A percentile compares a stretch with the other conserved stretches of the same genome.
Conservation (phyloP, 306 rosid genomes). For the Begonia peltatifolia region DNA sequence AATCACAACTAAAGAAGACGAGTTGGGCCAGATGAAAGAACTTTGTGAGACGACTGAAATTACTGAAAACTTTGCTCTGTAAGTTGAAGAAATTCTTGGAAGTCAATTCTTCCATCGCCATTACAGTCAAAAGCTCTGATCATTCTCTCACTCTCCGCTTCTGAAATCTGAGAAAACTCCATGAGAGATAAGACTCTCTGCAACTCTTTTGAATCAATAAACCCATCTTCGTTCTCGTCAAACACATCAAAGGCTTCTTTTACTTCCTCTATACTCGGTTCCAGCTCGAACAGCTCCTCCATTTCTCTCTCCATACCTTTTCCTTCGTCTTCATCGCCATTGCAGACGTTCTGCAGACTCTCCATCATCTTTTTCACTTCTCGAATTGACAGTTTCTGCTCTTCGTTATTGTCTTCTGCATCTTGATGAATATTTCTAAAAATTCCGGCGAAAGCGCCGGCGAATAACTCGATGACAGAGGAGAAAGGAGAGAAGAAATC, state of each 20-base stretch:
- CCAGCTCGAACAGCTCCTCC: slow-evolving; percentile 21
- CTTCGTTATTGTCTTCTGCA: neutral
- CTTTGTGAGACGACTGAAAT: neutral
- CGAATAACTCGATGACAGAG: slow-evolving; percentile 1
- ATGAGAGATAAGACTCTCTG: slow-evolving; percentile 16
- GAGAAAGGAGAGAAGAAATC: slow-evolving; percentile 7
- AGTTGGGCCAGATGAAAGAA: neutral
- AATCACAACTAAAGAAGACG: no score
- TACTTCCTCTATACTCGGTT: slow-evolving; percentile 26
- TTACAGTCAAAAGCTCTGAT: slow-evolving; percentile 21
- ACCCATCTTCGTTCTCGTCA: slow-evolving; percentile 37
- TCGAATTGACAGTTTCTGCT: slow-evolving; percentile 7
- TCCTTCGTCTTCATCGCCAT: neutral
- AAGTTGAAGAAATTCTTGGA: slow-evolving; percentile 28
- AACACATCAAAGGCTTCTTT: slow-evolving; percentile 32
- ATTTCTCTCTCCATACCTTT: slow-evolving; percentile 5
- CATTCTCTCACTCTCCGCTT: slow-evolving; percentile 26
- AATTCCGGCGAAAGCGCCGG: no score
- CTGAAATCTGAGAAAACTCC: slow-evolving; percentile 22
- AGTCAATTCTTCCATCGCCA: slow-evolving; percentile 35
- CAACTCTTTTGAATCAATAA: slow-evolving; percentile 36
- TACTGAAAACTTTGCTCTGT: slow-evolving; percentile 19
- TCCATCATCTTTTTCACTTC: slow-evolving; percentile 18
- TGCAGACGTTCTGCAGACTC: slow-evolving; percentile 2
- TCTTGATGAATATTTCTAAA: neutral